Evolutionary conservation across 257 asterid genomes (phyloP).

Genomic region (Phtheirospermum japonicum): DNA sequence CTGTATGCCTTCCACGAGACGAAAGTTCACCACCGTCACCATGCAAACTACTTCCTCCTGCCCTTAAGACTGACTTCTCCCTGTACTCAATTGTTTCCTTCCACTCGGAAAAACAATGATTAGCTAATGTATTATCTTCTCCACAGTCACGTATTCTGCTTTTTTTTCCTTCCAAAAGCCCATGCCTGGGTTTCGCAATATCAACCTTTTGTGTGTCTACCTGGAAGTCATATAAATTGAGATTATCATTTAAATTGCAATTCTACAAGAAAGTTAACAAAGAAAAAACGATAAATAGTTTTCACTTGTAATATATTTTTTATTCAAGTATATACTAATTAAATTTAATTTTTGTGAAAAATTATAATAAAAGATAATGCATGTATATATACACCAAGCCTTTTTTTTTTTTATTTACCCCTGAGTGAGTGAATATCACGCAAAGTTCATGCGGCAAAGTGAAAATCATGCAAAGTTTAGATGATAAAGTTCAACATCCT

Average conservation of each 20-base stretch:
- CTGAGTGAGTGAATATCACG: background rate
- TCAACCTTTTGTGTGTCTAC: conserved; percentile 36
- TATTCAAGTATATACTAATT: background rate
- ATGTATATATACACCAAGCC: background rate
- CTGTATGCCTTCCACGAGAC: conserved; percentile 35
- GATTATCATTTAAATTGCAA: conserved; percentile 27
- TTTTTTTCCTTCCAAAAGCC: conserved; percentile 36
- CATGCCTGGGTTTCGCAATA: conserved; percentile 38
- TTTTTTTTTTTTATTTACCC: background rate
- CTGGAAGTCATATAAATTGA: conserved; percentile 37
- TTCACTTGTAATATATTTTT: background rate
- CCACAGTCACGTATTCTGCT: conserved; percentile 29
- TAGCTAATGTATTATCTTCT: conserved; percentile 32
- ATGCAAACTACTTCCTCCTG: conserved; percentile 37
- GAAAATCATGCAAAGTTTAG: background rate
- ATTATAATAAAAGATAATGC: background rate
- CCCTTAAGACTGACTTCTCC: conserved; percentile 35
- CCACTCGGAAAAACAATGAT: conserved; percentile 35
- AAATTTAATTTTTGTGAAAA: background rate
- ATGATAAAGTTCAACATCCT: background rate
- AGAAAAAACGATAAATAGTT: background rate
- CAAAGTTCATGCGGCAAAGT: background rate
- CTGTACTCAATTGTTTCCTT: conserved; percentile 31
- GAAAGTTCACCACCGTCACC: conserved; percentile 30
- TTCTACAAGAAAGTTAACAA: background rate